phyloP scores from a whole-genome alignment of 148 eudicot species.

The Polygonum aviculare region DNA sequence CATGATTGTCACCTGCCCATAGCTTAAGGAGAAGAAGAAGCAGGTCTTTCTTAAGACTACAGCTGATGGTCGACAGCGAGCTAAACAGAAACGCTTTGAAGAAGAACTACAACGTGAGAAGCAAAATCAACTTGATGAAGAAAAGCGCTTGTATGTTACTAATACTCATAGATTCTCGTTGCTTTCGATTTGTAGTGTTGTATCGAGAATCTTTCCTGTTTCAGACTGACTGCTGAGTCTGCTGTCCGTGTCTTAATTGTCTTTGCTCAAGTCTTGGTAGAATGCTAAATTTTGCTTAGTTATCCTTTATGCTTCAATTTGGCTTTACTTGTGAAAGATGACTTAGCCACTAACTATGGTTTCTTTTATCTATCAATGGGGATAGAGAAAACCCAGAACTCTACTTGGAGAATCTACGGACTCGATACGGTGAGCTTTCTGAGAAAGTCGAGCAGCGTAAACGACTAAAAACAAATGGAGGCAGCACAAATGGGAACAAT shows the following conservation, averaged over 20 bases:
- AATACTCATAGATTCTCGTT: slow-evolving; percentile 1
- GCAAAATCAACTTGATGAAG: slow-evolving; percentile 77
- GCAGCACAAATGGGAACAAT: slow-evolving; percentile 44
- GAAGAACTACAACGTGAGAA: slow-evolving; percentile 74
- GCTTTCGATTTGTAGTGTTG: background rate
- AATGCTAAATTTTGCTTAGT: background rate
- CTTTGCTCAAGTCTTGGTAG: background rate
- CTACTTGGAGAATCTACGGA: slow-evolving; percentile 65
- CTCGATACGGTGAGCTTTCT: slow-evolving; percentile 59
- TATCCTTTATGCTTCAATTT: background rate
- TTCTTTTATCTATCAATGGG: background rate
- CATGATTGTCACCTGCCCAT: slow-evolving; percentile 18
- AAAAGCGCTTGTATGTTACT: slow-evolving; percentile 67
- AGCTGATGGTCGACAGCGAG: slow-evolving; percentile 92
- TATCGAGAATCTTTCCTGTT: background rate
- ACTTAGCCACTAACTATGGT: background rate
- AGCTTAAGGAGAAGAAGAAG: slow-evolving; percentile 88
- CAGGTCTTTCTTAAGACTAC: slow-evolving; percentile 87
- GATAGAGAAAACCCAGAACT: slow-evolving; percentile 82
- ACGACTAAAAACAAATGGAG: slow-evolving; percentile 70
- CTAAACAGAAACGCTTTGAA: slow-evolving; percentile 83
- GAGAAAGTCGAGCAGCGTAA: slow-evolving; percentile 92
- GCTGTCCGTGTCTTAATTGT: background rate
- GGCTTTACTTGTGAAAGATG: background rate
- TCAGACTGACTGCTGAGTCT: background rate